These are phyloP conservation scores for Bryoerythrophyllum caledonicum DNA, from an alignment of 225 moss, liverwort and hornwort species.

Conservation along the genomic window DNA sequence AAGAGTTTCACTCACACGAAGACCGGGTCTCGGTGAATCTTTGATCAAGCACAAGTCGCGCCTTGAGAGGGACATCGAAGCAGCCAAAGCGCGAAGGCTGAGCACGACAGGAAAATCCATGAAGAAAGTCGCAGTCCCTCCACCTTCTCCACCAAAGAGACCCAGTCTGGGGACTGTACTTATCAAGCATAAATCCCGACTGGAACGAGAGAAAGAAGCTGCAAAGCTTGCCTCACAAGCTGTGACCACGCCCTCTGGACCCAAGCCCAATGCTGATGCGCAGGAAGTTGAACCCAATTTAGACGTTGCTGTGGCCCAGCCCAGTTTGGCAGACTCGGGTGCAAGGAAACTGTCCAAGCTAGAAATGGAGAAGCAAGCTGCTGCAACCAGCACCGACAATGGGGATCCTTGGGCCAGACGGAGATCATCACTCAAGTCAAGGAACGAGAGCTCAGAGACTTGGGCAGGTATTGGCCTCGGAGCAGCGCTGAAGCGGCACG, in stretches of 20 bases:
- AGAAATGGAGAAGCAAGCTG: constrained; percentile 43
- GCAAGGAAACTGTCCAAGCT: constrained; percentile 34
- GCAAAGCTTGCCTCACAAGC: constrained; percentile 31
- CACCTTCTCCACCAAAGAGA: constrained; percentile 29
- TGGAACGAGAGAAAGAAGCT: constrained; percentile 47
- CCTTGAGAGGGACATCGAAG: constrained; percentile 42
- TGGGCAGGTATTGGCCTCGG: constrained; percentile 45
- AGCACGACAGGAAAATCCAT: constrained; percentile 27
- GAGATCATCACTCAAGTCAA: constrained; percentile 36
- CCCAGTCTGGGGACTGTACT: constrained; percentile 28
- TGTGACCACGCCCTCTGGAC: neutral
- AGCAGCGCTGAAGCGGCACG: constrained; percentile 37
- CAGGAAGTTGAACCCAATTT: neutral
- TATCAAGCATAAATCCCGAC: constrained; percentile 39
- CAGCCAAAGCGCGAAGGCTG: constrained; percentile 37
- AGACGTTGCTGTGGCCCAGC: constrained; percentile 12
- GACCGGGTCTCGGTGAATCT: constrained; percentile 36
- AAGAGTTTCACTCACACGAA: constrained; percentile 36
- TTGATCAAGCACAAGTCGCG: constrained; percentile 45
- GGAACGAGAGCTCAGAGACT: constrained; percentile 26
- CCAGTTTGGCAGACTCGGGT: constrained; percentile 23
- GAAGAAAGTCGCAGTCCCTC: constrained; percentile 14
- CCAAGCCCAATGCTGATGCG: neutral
- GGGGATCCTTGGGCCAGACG: constrained; percentile 32
- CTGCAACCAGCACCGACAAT: constrained; percentile 8